Base-by-base conservation (phyloP, 345 rosid species). In the Heritiera littoralis region DNA sequence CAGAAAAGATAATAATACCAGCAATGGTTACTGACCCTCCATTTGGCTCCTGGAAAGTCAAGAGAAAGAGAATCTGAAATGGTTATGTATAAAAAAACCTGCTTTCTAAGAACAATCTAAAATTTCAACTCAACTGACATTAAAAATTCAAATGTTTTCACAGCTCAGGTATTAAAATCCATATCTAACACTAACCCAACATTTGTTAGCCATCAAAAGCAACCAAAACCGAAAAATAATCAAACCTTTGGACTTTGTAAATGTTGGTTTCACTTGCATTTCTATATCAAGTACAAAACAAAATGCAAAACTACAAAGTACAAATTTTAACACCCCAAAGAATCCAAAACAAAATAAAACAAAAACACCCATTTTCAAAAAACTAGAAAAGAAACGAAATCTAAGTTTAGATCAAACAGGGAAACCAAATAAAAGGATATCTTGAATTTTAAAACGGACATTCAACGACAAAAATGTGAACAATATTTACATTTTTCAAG, bases 101-200 rank as follows among this genome's bases (percentile, higher is more conserved):
- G 43, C 9, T 38, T 65, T 65, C 54, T 15, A 15, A 30, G 41
- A 60, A 61, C 67, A 75, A 46, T 55, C 49, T 17, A 61, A 72
- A 59, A 46, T 11, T 11, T 32, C 9, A 75, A 68, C 10, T 20
- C 11, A 49, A 56, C 55, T 40, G 32, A 11, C 61, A 72, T 64
- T 15, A 32, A 58, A 54, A 78, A 9, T 67, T 41, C 17, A 5
- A 17, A 30, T 23, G 13, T 67, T 23, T 38, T 51, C 75, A 55
- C 60, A 70, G 17, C 79, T 15, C 61, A 80, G 51, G 43, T 5
- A 15, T 17, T 55, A 35, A 65, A 81, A 56, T 65, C 35, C 48
- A 70, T 72, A 72, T 73, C 77, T 54, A 55, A 73, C 77, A 40
- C 61, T n/a, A 70, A 45, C 74, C 55, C 76, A 66, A 28, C 15